These are phyloP conservation scores for Wakefieldia striispora DNA, from an alignment of 768 basidiomycete species.

Conservation along the genomic window DNA sequence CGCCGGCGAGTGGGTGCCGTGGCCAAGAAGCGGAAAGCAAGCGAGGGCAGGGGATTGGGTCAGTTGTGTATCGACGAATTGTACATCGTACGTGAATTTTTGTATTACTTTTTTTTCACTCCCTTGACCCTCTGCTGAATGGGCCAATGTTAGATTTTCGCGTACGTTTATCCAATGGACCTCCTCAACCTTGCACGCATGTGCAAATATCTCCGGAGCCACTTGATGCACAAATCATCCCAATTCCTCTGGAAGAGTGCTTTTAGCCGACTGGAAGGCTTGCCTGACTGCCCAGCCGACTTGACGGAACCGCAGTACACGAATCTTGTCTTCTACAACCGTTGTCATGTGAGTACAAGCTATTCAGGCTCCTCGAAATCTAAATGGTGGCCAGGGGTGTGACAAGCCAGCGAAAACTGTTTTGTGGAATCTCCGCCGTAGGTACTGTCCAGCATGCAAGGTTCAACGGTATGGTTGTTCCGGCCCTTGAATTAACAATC, in stretches of 20 bases:
- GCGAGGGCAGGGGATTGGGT: slow-evolving; percentile 3
- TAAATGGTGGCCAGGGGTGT: slow-evolving; percentile 5
- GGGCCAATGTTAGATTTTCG: slow-evolving; percentile 35
- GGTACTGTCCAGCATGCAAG: slow-evolving; percentile 10
- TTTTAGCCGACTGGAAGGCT: slow-evolving; percentile 32
- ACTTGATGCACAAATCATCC: no score
- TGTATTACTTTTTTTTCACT: neutral
- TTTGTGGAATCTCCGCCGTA: slow-evolving; percentile 14
- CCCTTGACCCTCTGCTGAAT: neutral
- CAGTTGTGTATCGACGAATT: slow-evolving; percentile 22
- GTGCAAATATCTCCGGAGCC: no score
- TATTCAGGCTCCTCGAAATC: neutral
- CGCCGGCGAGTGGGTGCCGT: slow-evolving; percentile 1
- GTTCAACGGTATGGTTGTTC: neutral
- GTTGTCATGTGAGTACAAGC: slow-evolving; percentile 20
- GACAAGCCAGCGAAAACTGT: neutral
- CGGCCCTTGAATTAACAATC: neutral
- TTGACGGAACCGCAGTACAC: slow-evolving; percentile 45
- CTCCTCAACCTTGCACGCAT: no score
- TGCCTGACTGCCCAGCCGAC: slow-evolving; percentile 45
- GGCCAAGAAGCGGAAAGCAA: slow-evolving; percentile 7
- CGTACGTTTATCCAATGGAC: no score
- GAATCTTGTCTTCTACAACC: slow-evolving; percentile 36
- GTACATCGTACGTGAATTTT: slow-evolving; percentile 12
- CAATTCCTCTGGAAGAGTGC: no score